A percentile compares a stretch with the other conserved stretches of the same genome.
Conservation (phyloP, 2,329 filamentous ascomycete species). For the Xylariomycetidae sp. region DNA sequence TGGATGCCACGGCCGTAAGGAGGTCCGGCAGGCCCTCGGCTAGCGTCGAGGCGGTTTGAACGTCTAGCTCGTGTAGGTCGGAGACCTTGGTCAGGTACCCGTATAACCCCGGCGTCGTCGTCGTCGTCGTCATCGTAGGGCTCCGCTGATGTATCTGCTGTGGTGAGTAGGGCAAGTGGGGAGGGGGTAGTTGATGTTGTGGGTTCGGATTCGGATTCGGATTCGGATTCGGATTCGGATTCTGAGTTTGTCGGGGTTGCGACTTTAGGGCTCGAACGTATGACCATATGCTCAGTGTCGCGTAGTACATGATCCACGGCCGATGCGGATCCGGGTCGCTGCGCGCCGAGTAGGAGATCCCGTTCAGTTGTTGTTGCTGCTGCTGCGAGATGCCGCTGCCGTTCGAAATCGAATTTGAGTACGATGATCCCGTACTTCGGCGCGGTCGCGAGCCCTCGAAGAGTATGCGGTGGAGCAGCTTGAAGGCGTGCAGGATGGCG, state of each 20-base stretch:
- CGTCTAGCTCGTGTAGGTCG: slow-evolving; percentile 63
- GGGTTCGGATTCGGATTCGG: too few species aligned
- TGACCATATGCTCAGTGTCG: slow-evolving; percentile 79
- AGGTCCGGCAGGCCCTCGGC: slow-evolving; percentile 49
- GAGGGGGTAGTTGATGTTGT: too few species aligned
- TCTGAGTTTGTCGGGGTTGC: slow-evolving; percentile 43
- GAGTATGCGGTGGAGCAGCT: slow-evolving; percentile 73
- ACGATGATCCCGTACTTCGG: slow-evolving; percentile 21
- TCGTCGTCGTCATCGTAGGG: too few species aligned
- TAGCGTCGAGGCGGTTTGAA: slow-evolving; percentile 61
- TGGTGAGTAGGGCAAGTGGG: slow-evolving; percentile 20
- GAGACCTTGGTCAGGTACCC: slow-evolving; percentile 59
- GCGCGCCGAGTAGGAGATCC: slow-evolving; percentile 66
- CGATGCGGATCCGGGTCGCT: slow-evolving; percentile 79
- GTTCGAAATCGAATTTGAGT: slow-evolving; percentile 19
- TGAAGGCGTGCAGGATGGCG: slow-evolving; percentile 78
- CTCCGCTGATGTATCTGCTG: neutral
- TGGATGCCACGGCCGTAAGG: slow-evolving; percentile 37
- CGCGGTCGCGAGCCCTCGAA: slow-evolving; percentile 53
- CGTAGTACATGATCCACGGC: slow-evolving; percentile 88
- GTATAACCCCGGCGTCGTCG: slow-evolving; percentile 25
- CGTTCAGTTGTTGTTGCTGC: too few species aligned
- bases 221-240: too few species aligned
- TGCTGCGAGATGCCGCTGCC: too few species aligned
- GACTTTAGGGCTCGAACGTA: slow-evolving; percentile 78